Conservation (phyloP, 805 yeast species). For the Wickerhamomyces chambardii region DNA sequence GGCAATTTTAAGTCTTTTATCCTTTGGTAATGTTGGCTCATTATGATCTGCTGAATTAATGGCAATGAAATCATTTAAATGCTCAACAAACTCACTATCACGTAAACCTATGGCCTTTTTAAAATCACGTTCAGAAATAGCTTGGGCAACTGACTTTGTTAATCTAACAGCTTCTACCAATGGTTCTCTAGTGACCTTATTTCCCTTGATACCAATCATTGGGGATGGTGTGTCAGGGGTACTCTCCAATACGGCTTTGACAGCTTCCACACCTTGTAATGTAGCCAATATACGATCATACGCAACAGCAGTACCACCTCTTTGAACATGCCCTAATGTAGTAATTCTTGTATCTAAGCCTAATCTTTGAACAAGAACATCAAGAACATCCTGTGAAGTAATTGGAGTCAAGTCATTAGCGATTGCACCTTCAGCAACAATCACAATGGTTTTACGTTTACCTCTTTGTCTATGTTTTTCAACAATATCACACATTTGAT, state of each 20-base stretch:
- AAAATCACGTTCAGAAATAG: slow-evolving; percentile 73
- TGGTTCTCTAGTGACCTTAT: slow-evolving; percentile 77
- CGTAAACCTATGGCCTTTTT: slow-evolving; percentile 81
- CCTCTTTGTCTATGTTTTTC: slow-evolving; percentile 77
- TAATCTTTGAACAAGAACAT: slow-evolving; percentile 63
- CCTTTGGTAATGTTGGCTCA: slow-evolving; percentile 53
- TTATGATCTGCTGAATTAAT: slow-evolving; percentile 62
- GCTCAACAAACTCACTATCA: slow-evolving; percentile 82
- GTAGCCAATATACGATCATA: slow-evolving; percentile 89
- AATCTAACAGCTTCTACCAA: slow-evolving; percentile 83
- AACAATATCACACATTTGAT: slow-evolving; percentile 68
- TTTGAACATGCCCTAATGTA: slow-evolving; percentile 93
- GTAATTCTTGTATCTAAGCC: slow-evolving; percentile 95
- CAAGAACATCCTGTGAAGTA: slow-evolving; percentile 70
- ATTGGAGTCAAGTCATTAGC: slow-evolving; percentile 76
- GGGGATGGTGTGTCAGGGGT: slow-evolving; percentile 94
- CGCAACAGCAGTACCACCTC: slow-evolving; percentile 98
- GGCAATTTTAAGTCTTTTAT: slow-evolving; percentile 64
- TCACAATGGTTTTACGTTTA: slow-evolving; percentile 88
- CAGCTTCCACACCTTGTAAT: slow-evolving; percentile 96
- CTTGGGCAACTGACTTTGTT: slow-evolving; percentile 86
- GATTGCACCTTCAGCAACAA: slow-evolving; percentile 97
- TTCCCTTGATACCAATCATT: slow-evolving; percentile 83
- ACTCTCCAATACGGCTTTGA: slow-evolving; percentile 79
- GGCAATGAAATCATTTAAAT: slow-evolving; percentile 61